phyloP scores from a whole-genome alignment of 2,329 filamentous ascomycete species.

The Ophiosphaerella narmari region DNA sequence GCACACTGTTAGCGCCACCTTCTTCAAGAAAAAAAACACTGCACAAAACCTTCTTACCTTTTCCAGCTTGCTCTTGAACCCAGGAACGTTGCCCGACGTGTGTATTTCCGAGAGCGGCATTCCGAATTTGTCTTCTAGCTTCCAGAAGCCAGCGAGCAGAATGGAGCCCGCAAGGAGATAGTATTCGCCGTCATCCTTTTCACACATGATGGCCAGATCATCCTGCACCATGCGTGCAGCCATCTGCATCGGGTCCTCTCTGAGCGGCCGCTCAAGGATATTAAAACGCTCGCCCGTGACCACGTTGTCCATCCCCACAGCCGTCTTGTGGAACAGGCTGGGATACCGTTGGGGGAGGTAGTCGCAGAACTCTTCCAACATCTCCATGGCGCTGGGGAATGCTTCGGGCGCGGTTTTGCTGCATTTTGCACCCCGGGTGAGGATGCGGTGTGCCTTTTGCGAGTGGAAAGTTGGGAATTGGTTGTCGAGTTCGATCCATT shows the following conservation, averaged over 20 bases:
- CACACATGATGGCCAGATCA: conserved; percentile 83
- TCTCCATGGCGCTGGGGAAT: conserved; percentile 72
- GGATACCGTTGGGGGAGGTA: conserved; percentile 81
- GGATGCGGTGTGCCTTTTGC: conserved; percentile 71
- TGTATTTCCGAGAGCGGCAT: conserved; percentile 82
- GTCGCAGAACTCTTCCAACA: conserved; percentile 71
- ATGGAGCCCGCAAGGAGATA: conserved; percentile 78
- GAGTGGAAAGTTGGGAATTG: conserved; percentile 74
- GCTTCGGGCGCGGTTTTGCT: conserved; percentile 71
- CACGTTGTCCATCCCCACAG: conserved; percentile 67
- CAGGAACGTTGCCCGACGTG: conserved; percentile 75
- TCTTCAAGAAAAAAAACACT: not conserved
- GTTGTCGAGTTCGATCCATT: conserved; percentile 87
- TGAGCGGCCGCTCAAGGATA: conserved; percentile 64
- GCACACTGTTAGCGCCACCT: not conserved
- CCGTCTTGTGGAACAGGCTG: conserved; percentile 65
- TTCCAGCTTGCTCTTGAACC: conserved; percentile 72
- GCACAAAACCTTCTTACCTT: conserved; percentile 40
- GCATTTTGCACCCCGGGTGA: conserved; percentile 69
- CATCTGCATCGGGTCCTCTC: conserved; percentile 79
- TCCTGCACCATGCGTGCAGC: conserved; percentile 76
- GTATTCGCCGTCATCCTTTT: conserved; percentile 75
- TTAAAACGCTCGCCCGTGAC: conserved; percentile 75
- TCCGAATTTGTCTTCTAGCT: conserved; percentile 77
- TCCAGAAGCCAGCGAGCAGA: conserved; percentile 82